These are phyloP conservation scores for Cercospora sojina DNA, from an alignment of 2,329 filamentous ascomycete species.

Conservation along the genomic window DNA sequence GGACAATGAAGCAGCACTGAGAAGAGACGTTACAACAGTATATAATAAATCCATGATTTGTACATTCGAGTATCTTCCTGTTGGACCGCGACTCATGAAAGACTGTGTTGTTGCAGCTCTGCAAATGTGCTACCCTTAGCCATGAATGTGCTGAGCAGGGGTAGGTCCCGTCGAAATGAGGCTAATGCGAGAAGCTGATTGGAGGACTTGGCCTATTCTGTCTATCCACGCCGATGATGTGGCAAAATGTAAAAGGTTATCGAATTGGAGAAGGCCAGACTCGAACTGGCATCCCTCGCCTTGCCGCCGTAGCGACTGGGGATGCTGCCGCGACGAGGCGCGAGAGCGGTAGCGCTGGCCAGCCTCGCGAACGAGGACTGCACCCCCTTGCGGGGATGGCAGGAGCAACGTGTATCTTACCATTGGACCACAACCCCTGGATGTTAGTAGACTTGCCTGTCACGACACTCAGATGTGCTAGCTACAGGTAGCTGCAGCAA, in stretches of 20 bases:
- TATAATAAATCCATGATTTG: neutral
- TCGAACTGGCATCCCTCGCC: neutral
- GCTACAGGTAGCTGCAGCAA: neutral
- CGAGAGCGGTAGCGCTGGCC: neutral
- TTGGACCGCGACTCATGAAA: neutral
- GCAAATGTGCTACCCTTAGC: neutral
- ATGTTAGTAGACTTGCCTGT: neutral
- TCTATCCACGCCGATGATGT: neutral
- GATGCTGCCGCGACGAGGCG: neutral
- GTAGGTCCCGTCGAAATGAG: neutral
- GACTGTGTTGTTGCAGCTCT: neutral
- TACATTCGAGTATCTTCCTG: neutral
- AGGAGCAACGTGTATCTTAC: neutral
- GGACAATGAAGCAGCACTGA: neutral
- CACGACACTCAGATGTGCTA: neutral
- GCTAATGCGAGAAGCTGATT: neutral
- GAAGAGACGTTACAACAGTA: neutral
- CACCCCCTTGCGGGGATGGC: neutral
- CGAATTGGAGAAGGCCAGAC: neutral
- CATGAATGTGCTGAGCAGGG: neutral
- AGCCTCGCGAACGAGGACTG: neutral
- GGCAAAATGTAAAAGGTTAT: neutral
- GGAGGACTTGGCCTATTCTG: neutral
- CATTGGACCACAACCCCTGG: neutral
- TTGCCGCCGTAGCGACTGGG: neutral